Conservation (phyloP, 495 filamentous ascomycete species). For the Wilcoxina mikolae region DNA sequence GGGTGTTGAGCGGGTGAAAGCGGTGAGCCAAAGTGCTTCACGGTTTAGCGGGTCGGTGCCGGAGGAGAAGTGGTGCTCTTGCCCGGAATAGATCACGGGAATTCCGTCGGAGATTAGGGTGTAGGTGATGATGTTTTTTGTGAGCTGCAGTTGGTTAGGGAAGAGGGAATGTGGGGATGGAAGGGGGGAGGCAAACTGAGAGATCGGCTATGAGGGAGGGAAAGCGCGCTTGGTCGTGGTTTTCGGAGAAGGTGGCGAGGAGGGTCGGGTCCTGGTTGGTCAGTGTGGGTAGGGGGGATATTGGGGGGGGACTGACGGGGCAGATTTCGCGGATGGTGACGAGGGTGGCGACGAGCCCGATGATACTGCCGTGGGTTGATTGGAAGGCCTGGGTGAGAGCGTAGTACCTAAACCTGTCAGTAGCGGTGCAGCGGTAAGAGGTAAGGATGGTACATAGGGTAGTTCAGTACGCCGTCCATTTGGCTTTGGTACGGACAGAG, state of each 20-base stretch:
- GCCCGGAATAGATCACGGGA: conserved; percentile 53
- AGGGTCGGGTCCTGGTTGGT: conserved; percentile 40
- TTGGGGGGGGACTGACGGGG: conserved; percentile 4
- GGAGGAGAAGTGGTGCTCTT: conserved; percentile 57
- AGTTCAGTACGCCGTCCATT: conserved; percentile 54
- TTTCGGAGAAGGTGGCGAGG: conserved; percentile 59
- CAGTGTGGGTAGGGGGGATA: background rate
- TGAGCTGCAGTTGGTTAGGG: conserved; percentile 29
- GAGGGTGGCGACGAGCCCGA: conserved; percentile 43
- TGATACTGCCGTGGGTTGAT: conserved; percentile 43
- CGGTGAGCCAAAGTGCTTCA: conserved; percentile 56
- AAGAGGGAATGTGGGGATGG: background rate
- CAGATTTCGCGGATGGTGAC: conserved; percentile 41
- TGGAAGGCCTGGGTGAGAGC: conserved; percentile 48
- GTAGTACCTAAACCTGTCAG: conserved; percentile 34
- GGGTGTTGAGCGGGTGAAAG: conserved; percentile 41
- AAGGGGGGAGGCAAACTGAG: conserved; percentile 16
- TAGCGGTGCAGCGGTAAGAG: background rate
- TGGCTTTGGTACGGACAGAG: conserved; percentile 50
- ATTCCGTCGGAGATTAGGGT: conserved; percentile 56
- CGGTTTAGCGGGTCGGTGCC: conserved; percentile 46
- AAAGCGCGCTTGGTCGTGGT: conserved; percentile 61
- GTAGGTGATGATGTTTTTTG: conserved; percentile 53
- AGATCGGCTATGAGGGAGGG: conserved; percentile 39
- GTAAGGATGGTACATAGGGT: conserved; percentile 37